Percentiles rank a stretch among this genome's conserved stretches.
These are phyloP conservation scores for Acarospora socialis DNA, from an alignment of 2,329 filamentous ascomycete genomes.

Conservation along the genomic window DNA sequence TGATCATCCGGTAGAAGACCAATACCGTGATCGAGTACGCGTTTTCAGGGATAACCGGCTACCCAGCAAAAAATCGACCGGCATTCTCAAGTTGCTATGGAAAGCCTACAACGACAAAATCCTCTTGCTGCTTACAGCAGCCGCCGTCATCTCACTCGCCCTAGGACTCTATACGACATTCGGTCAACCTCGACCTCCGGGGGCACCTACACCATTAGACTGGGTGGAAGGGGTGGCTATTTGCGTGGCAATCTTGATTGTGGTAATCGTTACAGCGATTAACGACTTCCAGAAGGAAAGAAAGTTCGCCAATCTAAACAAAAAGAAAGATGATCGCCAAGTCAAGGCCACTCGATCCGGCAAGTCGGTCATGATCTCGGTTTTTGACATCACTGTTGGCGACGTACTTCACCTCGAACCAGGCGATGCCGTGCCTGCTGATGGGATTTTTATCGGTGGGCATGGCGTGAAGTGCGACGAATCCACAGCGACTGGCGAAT, in stretches of 20 bases:
- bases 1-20: constrained; percentile 16
- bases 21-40: constrained; percentile 43
- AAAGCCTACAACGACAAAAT: constrained; percentile 61
- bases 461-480: constrained; percentile 58
- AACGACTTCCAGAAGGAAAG: constrained; percentile 58
- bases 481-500: constrained; percentile 60
- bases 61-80: constrained; percentile 48
- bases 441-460: constrained; percentile 54
- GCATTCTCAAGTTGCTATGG: constrained; percentile 49
- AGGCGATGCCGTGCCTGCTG: constrained; percentile 56
- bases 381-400: constrained; percentile 54
- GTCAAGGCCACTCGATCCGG: constrained; percentile 55
- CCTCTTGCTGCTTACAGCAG: constrained; percentile 53
- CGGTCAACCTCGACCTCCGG: constrained; percentile 27
- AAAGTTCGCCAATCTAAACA: constrained; percentile 49
- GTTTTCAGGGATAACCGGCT: constrained; percentile 48
- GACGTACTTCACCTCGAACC: constrained; percentile 56
- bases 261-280: constrained; percentile 46
- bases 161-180: constrained; percentile 52
- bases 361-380: constrained; percentile 46
- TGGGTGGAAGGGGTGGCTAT: constrained; percentile 58
- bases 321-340: constrained; percentile 47
- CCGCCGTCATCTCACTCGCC: constrained; percentile 53
- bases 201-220: constrained; percentile 36
- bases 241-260: constrained; percentile 49